phyloP scores from a whole-genome alignment of 2,329 filamentous ascomycete genomes.

The Ceratocystis variospora region DNA sequence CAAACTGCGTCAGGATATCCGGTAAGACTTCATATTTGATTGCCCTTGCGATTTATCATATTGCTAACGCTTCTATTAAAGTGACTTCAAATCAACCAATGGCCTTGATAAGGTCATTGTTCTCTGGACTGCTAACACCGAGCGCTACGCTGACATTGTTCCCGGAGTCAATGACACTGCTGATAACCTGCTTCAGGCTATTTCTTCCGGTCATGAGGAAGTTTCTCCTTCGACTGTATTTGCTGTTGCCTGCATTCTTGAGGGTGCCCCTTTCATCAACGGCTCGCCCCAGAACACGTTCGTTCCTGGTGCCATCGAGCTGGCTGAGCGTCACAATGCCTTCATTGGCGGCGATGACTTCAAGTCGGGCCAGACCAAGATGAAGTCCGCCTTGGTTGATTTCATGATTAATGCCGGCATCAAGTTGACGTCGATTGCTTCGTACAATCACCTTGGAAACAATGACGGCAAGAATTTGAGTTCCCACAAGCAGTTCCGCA shows the following conservation, averaged over 20 bases:
- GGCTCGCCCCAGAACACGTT: conserved; percentile 99
- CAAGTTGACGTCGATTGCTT: conserved; percentile 95
- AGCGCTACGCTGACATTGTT: conserved; percentile 83
- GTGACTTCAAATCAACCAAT: conserved; percentile 79
- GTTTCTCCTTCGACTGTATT: conserved; percentile 94
- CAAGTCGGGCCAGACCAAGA: conserved; percentile 99
- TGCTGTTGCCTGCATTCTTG: conserved; percentile 84
- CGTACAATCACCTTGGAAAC: conserved; percentile 98
- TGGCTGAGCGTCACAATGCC: conserved; percentile 72
- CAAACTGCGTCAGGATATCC: conserved; percentile 83
- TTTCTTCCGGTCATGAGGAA: conserved; percentile 75
- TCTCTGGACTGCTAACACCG: conserved; percentile 97
- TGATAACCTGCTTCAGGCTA: conserved; percentile 78
- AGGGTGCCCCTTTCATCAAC: conserved; percentile 91
- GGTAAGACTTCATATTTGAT: conserved; percentile 9
- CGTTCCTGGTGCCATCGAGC: conserved; percentile 77
- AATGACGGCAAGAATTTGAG: conserved; percentile 98
- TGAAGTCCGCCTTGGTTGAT: conserved; percentile 98
- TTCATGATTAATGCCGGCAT: conserved; percentile 98
- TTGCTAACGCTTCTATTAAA: conserved; percentile 24
- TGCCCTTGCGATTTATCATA: not conserved
- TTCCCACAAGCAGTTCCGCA: conserved; percentile 96
- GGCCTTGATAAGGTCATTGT: conserved; percentile 88
- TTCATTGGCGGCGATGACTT: conserved; percentile 98
- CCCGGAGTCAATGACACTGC: conserved; percentile 90